These are phyloP conservation scores for Hanseniaspora occidentalis DNA, from an alignment of 805 yeast genomes.

Conservation along the genomic window DNA sequence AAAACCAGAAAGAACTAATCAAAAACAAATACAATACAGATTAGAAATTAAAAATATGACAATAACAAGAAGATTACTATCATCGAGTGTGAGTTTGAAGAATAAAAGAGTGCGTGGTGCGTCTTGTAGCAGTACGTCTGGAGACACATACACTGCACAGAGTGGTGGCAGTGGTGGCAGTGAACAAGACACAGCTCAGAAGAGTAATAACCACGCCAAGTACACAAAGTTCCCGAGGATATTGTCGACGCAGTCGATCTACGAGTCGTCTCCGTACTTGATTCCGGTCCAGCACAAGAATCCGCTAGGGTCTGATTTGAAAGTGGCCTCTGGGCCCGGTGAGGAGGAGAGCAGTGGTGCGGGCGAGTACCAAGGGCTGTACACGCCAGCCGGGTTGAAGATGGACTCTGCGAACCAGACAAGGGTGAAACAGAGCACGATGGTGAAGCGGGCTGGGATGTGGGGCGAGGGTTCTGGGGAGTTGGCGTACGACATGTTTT, in stretches of 20 bases:
- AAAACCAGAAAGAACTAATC: background rate
- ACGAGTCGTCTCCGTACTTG: background rate
- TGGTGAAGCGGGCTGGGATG: too few relatives aligned
- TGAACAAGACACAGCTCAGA: background rate
- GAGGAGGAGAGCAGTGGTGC: background rate
- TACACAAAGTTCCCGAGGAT: background rate
- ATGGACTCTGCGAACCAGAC: too few relatives aligned
- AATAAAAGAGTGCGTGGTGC: background rate
- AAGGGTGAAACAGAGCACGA: too few relatives aligned
- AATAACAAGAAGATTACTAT: background rate
- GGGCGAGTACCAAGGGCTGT: background rate
- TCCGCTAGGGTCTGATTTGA: background rate
- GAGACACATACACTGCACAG: background rate
- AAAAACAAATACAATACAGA: background rate
- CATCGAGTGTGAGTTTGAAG: background rate
- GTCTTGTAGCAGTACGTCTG: background rate
- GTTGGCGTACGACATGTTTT: background rate
- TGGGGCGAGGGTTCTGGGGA: too few relatives aligned
- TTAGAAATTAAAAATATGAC: too few relatives aligned
- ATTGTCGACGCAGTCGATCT: background rate
- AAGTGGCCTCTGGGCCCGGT: background rate
- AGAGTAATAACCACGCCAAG: background rate
- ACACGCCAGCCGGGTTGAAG: too few relatives aligned
- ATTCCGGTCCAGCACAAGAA: background rate
- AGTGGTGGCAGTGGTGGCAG: too few relatives aligned